Conservation (phyloP, 2,329 filamentous ascomycete genomes). For the Fusarium subglutinans region DNA sequence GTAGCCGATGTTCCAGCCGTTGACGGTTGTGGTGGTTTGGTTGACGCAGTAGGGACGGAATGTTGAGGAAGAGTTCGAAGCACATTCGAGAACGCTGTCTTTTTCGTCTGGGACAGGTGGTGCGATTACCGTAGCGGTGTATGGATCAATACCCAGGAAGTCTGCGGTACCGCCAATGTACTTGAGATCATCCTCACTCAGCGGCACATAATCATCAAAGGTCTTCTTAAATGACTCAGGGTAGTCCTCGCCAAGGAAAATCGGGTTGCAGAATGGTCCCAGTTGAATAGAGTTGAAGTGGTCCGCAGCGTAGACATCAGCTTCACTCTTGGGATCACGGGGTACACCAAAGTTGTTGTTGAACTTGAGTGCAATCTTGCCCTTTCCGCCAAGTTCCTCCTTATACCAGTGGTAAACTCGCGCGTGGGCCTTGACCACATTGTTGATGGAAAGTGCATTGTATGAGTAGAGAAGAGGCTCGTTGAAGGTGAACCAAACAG, state of each 20-base stretch:
- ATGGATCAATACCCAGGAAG: slow-evolving; percentile 66
- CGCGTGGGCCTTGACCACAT: slow-evolving; percentile 59
- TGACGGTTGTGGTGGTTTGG: slow-evolving; percentile 55
- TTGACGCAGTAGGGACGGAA: slow-evolving; percentile 63
- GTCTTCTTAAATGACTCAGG: slow-evolving; percentile 58
- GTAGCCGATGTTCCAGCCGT: slow-evolving; percentile 69
- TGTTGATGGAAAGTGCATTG: slow-evolving; percentile 51
- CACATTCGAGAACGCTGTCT: slow-evolving; percentile 58
- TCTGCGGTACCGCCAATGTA: slow-evolving; percentile 62
- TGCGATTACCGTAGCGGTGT: slow-evolving; percentile 64
- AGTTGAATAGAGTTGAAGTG: slow-evolving; percentile 60
- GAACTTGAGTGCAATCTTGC: slow-evolving; percentile 60
- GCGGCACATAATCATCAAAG: slow-evolving; percentile 54
- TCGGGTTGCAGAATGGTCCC: slow-evolving; percentile 61
- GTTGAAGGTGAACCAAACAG: slow-evolving; percentile 64
- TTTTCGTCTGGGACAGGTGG: slow-evolving; percentile 48
- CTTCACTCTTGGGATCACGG: slow-evolving; percentile 49
- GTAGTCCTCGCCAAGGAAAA: slow-evolving; percentile 62
- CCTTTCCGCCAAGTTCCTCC: slow-evolving; percentile 60
- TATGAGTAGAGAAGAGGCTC: slow-evolving; percentile 57
- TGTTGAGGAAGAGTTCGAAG: slow-evolving; percentile 54
- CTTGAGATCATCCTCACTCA: slow-evolving; percentile 59
- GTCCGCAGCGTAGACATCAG: slow-evolving; percentile 56
- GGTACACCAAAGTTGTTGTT: slow-evolving; percentile 62
- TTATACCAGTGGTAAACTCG: slow-evolving; percentile 63